Percentiles rank a stretch among this genome's conserved stretches.
Evolutionary conservation across 139 green algal genomes (phyloP).

Genomic region (Micromonas pusilla): DNA sequence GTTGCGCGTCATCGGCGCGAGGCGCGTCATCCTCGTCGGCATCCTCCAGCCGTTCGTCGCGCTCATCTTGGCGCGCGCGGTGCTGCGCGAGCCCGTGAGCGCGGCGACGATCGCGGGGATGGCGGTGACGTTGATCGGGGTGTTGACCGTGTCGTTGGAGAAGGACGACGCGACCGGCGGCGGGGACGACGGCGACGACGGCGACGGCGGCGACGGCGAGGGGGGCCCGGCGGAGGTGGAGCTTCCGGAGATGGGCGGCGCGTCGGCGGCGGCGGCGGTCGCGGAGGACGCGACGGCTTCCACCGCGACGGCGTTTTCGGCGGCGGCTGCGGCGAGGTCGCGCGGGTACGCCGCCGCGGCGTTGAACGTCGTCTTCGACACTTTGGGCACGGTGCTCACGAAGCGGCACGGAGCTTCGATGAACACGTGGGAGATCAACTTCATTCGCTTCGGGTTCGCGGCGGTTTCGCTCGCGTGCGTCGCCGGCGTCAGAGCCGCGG

Average conservation of each 20-base stretch:
- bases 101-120: background rate
- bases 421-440: conserved; percentile 6
- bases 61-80: background rate
- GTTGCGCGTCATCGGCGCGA: background rate
- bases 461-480: background rate
- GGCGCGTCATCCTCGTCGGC: background rate
- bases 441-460: background rate
- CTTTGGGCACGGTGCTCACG: background rate
- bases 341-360: background rate
- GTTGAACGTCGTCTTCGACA: background rate
- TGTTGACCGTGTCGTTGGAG: background rate
- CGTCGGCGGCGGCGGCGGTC: background rate
- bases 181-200: background rate
- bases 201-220: background rate
- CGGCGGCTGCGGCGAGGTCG: background rate
- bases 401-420: background rate
- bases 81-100: background rate
- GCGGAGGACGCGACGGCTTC: background rate
- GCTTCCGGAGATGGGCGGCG: background rate
- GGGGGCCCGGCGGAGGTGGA: no score
- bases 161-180: background rate
- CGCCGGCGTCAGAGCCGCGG: no score
- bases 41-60: background rate
- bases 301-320: background rate
- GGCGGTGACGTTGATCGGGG: background rate